These are phyloP conservation scores for Colletotrichum tropicicola DNA, from an alignment of 2,329 filamentous ascomycete species.

Conservation along the genomic window DNA sequence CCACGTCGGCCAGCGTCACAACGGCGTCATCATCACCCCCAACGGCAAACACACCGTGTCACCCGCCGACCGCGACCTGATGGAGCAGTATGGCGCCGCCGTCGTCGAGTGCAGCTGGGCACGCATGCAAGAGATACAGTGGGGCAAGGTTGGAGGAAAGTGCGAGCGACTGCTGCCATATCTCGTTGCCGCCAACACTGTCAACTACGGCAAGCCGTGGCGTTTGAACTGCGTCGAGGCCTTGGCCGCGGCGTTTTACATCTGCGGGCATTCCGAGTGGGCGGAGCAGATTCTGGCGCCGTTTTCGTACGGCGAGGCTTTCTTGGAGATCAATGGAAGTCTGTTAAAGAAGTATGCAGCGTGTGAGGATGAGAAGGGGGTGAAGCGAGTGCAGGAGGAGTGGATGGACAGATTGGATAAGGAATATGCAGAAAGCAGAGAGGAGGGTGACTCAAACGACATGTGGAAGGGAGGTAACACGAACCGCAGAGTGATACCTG, in stretches of 20 bases:
- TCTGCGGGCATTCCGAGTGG: constrained; percentile 93
- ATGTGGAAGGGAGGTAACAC: constrained; percentile 93
- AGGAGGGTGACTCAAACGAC: constrained; percentile 73
- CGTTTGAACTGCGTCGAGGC: constrained; percentile 96
- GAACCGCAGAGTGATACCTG: constrained; percentile 69
- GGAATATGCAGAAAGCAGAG: constrained; percentile 85
- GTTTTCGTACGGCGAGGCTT: constrained; percentile 89
- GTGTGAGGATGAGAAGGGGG: constrained; percentile 80
- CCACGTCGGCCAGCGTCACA: constrained; percentile 89
- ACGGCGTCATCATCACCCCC: constrained; percentile 92
- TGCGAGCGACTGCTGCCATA: constrained; percentile 93
- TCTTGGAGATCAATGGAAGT: constrained; percentile 88
- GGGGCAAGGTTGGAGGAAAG: constrained; percentile 89
- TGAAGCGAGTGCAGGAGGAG: constrained; percentile 85
- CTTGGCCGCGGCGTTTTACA: constrained; percentile 89
- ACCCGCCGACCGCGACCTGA: constrained; percentile 80
- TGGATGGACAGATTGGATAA: constrained; percentile 92
- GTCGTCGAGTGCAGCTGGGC: constrained; percentile 99
- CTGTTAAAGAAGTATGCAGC: constrained; percentile 86
- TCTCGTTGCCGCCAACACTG: constrained; percentile 93
- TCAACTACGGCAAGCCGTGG: constrained; percentile 98
- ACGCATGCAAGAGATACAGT: constrained; percentile 88
- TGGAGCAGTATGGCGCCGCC: constrained; percentile 90
- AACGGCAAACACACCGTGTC: constrained; percentile 90
- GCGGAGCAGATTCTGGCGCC: constrained; percentile 82